Conservation (phyloP, 176 grass and related monocot genomes). For the Aegilops bicornis region DNA sequence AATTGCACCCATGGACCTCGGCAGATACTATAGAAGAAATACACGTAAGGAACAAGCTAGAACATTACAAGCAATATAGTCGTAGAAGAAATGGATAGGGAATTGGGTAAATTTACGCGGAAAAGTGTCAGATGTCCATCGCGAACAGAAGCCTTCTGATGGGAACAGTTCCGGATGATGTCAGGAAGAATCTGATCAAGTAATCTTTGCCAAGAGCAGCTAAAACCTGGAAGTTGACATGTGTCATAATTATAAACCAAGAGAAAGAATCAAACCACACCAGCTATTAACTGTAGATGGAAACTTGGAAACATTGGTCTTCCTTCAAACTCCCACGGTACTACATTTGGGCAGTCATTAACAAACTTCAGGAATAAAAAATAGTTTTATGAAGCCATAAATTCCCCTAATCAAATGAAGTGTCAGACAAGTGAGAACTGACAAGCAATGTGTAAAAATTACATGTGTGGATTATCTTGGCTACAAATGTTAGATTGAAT, state of each 20-base stretch:
- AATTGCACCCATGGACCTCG: constrained; percentile 79
- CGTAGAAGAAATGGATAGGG: not conserved
- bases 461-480: not conserved
- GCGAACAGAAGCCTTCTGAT: constrained; percentile 89
- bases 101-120: constrained; percentile 45
- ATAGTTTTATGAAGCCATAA: not conserved
- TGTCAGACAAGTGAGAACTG: constrained; percentile 22
- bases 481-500: constrained; percentile 14
- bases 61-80: not conserved
- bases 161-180: constrained; percentile 90
- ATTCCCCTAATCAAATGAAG: not conserved
- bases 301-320: not conserved
- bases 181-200: constrained; percentile 96
- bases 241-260: constrained; percentile 8
- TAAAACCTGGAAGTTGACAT: constrained; percentile 76
- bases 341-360: constrained; percentile 12
- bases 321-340: not conserved
- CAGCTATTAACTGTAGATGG: not conserved
- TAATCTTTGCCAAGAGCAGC: constrained; percentile 94
- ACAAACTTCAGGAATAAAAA: constrained; percentile 7
- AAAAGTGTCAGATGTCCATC: constrained; percentile 97
- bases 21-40: constrained; percentile 71
- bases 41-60: constrained; percentile 34
- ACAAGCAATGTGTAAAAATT: not conserved
- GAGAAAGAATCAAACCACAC: not conserved